These are phyloP conservation scores for Stephanocyclus meneghinianus DNA, from an alignment of 352 stramenopile species.

Conservation along the genomic window DNA sequence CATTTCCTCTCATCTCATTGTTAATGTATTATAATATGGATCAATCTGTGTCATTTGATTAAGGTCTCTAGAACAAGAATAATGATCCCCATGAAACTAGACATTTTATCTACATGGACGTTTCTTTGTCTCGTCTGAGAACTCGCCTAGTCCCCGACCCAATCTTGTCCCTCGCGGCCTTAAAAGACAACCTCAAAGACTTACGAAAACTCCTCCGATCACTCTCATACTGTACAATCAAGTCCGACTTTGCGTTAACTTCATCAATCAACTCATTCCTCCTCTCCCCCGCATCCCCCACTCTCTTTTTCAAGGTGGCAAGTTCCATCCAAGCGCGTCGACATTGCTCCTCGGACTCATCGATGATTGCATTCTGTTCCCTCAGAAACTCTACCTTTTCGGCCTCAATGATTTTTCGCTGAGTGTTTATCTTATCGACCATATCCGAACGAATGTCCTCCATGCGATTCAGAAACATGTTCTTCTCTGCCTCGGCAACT, in stretches of 20 bases:
- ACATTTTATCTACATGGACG: background rate
- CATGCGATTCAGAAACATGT: slow-evolving; percentile 30
- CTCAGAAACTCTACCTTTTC: slow-evolving; percentile 23
- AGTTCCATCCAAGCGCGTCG: slow-evolving; percentile 36
- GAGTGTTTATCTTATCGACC: slow-evolving; percentile 29
- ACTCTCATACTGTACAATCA: slow-evolving; percentile 37
- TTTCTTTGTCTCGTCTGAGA: slow-evolving; percentile 13
- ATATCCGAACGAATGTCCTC: slow-evolving; percentile 35
- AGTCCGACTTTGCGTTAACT: slow-evolving; percentile 17
- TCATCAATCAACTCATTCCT: slow-evolving; percentile 14
- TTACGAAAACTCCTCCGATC: slow-evolving; percentile 38
- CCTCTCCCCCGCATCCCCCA: slow-evolving; percentile 15
- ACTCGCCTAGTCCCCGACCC: slow-evolving; percentile 28
- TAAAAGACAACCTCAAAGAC: slow-evolving; percentile 30
- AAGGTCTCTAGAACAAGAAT: background rate
- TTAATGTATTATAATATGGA: no score
- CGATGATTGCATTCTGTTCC: slow-evolving; percentile 31
- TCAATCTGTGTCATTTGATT: background rate
- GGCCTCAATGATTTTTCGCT: slow-evolving; percentile 17
- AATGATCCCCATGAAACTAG: no score
- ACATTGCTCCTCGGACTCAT: slow-evolving; percentile 32
- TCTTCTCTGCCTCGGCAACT: slow-evolving; percentile 29
- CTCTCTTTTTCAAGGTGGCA: slow-evolving; percentile 26
- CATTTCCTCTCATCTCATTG: no score
- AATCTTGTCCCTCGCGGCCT: slow-evolving; percentile 43